These are phyloP conservation scores for Sclerotinia borealis DNA, from an alignment of 2,329 filamentous ascomycete species.

Conservation along the genomic window DNA sequence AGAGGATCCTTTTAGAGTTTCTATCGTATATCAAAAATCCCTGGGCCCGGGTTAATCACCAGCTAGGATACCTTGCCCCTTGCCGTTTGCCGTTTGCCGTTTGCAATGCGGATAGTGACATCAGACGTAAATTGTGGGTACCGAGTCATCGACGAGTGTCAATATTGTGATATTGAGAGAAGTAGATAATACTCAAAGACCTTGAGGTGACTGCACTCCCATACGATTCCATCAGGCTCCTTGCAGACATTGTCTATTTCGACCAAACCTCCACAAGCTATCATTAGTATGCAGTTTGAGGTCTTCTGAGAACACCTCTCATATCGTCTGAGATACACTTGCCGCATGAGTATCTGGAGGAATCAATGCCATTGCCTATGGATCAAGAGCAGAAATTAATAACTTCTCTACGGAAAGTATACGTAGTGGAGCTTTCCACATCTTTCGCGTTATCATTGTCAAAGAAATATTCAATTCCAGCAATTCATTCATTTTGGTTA, in stretches of 20 bases:
- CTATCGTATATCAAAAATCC: not conserved
- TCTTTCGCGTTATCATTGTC: not conserved
- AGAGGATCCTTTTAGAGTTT: not conserved
- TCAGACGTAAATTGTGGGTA: not conserved
- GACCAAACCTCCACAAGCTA: not conserved
- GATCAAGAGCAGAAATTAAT: not conserved
- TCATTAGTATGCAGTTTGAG: not conserved
- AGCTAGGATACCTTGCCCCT: not conserved
- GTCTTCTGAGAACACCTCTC: not conserved
- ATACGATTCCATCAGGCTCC: not conserved
- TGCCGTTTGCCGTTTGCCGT: not conserved
- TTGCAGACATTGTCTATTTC: not conserved
- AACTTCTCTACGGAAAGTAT: not conserved
- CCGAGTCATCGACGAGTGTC: conserved; percentile 4
- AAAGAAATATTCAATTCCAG: not conserved
- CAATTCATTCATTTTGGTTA: not conserved
- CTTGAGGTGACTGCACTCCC: not conserved
- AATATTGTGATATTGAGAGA: not conserved
- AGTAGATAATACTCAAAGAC: not conserved
- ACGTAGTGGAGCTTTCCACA: not conserved
- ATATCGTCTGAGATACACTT: not conserved
- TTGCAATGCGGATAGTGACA: not conserved
- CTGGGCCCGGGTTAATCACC: not conserved
- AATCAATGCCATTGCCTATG: no score
- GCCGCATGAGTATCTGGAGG: not conserved